phyloP scores from a whole-genome alignment of 1,139 yeast species.

The Debaryomyces sp. region DNA sequence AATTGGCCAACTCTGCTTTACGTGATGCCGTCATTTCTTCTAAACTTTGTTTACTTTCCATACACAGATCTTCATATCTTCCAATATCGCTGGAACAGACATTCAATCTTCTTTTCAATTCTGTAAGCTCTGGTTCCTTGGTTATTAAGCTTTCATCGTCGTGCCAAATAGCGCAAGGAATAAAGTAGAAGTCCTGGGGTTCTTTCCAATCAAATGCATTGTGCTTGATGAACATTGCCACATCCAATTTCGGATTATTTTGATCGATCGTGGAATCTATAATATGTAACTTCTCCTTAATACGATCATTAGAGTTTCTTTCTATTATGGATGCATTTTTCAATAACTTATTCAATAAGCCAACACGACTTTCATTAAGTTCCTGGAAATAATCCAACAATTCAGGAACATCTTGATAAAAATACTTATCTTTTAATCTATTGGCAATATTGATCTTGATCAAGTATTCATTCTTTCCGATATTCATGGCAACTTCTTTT shows the following conservation, averaged over 20 bases:
- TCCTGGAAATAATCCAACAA: conserved; percentile 84
- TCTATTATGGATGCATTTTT: conserved; percentile 68
- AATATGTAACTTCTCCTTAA: conserved; percentile 53
- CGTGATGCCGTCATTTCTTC: conserved; percentile 50
- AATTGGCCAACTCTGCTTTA: conserved; percentile 29
- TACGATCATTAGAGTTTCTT: conserved; percentile 53
- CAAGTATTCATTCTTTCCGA: conserved; percentile 79
- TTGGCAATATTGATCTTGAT: conserved; percentile 83
- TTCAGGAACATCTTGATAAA: conserved; percentile 92
- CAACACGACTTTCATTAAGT: conserved; percentile 77
- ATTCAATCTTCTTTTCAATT: conserved; percentile 62
- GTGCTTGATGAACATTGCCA: conserved; percentile 92
- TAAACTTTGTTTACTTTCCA: conserved; percentile 50
- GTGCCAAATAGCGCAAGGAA: conserved; percentile 95
- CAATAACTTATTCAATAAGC: conserved; percentile 70
- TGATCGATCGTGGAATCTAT: conserved; percentile 64
- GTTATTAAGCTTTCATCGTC: conserved; percentile 83
- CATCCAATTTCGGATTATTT: conserved; percentile 75
- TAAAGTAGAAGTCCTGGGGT: conserved; percentile 80
- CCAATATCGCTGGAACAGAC: conserved; percentile 50
- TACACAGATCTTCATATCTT: conserved; percentile 44
- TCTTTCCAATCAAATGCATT: conserved; percentile 77
- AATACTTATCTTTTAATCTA: conserved; percentile 88
- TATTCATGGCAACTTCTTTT: conserved; percentile 79
- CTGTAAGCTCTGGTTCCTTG: conserved; percentile 64